These are phyloP conservation scores for Lasiosphaeris hirsuta DNA, from an alignment of 495 filamentous ascomycete species.

Conservation along the genomic window DNA sequence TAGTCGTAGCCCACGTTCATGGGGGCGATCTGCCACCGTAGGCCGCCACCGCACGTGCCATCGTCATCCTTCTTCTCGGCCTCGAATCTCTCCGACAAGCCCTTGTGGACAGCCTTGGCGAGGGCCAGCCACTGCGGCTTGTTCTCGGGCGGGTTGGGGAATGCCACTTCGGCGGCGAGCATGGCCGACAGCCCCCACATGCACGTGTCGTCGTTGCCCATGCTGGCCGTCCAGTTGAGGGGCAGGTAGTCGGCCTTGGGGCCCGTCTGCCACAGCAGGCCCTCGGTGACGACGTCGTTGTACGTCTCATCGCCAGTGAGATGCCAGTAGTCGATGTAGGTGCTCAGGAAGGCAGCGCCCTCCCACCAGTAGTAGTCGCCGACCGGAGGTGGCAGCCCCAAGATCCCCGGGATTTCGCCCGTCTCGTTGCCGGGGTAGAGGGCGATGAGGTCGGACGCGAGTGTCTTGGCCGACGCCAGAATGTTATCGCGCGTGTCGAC, in stretches of 20 bases:
- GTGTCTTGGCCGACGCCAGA: neutral
- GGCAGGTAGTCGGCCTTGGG: conserved; percentile 57
- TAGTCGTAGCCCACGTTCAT: conserved; percentile 72
- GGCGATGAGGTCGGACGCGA: conserved; percentile 47
- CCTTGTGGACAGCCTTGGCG: conserved; percentile 68
- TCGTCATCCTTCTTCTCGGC: neutral
- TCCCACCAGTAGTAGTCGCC: conserved; percentile 53
- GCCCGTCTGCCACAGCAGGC: conserved; percentile 59
- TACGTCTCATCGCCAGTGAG: conserved; percentile 63
- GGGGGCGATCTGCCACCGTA: conserved; percentile 74
- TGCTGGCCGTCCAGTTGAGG: conserved; percentile 61
- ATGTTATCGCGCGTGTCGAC: conserved; percentile 3
- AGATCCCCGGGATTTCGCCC: conserved; percentile 60
- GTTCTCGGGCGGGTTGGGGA: conserved; percentile 52
- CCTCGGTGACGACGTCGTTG: conserved; percentile 52
- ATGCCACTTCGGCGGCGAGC: conserved; percentile 64
- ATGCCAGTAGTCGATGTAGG: conserved; percentile 67
- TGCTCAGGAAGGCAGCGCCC: conserved; percentile 36
- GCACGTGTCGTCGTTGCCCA: conserved; percentile 75
- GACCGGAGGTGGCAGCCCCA: conserved; percentile 46
- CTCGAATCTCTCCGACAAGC: conserved; percentile 42
- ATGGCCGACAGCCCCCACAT: conserved; percentile 75
- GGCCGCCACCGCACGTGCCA: conserved; percentile 61
- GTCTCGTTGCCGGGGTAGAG: conserved; percentile 59
- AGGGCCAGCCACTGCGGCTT: conserved; percentile 66